Conservation (phyloP, 768 basidiomycete species). For the Plicaturopsis crispa region DNA sequence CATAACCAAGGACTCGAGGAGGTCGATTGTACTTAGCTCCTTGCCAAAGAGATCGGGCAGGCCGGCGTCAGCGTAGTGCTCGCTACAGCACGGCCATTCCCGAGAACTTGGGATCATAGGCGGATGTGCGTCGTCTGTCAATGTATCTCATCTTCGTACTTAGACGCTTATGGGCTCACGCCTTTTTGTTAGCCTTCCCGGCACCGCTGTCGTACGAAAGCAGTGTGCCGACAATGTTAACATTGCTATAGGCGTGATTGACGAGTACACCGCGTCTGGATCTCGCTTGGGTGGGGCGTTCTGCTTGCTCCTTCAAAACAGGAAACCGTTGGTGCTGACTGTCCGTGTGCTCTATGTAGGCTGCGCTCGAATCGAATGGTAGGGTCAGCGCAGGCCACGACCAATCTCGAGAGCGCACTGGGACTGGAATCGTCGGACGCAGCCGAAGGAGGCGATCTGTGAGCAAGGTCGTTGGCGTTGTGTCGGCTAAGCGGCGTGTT, state of each 20-base stretch:
- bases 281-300: conserved; percentile 35
- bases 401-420: conserved; percentile 34
- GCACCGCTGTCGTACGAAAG: conserved; percentile 56
- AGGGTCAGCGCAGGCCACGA: conserved; percentile 30
- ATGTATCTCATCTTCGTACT: background rate
- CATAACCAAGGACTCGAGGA: too few species aligned
- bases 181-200: conserved; percentile 45
- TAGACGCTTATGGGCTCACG: background rate
- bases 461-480: conserved; percentile 35
- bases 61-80: conserved; percentile 71
- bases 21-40: too few species aligned
- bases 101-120: conserved; percentile 54
- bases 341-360: conserved; percentile 14
- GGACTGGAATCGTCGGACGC: conserved; percentile 25
- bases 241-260: conserved; percentile 47
- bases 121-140: conserved; percentile 46
- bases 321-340: background rate
- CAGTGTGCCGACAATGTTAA: conserved; percentile 50
- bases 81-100: conserved; percentile 53
- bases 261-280: conserved; percentile 24
- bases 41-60: conserved; percentile 61
- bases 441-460: conserved; percentile 33
- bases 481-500: conserved; percentile 24
- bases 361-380: conserved; percentile 28
- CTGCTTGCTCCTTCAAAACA: background rate